Evolutionary conservation across 1,284 basidiomycete species (phyloP).

Genomic region (Leccinum subrobustum): DNA sequence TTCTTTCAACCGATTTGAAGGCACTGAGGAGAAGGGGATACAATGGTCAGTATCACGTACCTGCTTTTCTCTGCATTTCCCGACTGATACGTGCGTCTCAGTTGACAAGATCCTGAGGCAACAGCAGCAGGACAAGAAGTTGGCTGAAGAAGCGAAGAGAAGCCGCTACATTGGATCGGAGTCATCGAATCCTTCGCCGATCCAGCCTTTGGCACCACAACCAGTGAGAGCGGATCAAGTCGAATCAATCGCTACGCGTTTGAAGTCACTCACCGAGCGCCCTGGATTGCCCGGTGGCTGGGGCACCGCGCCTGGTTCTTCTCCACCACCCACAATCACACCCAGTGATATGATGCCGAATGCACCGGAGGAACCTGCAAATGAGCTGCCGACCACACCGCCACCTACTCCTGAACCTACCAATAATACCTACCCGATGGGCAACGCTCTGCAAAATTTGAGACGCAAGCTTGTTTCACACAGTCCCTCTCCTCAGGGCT

Average conservation of each 20-base stretch:
- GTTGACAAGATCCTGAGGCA: constrained; percentile 91
- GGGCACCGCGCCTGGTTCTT: constrained; percentile 15
- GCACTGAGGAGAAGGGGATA: constrained; percentile 85
- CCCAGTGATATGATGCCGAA: background rate
- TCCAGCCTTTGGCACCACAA: constrained; percentile 17
- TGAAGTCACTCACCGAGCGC: constrained; percentile 24
- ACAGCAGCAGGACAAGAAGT: constrained; percentile 73
- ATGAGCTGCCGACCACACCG: constrained; percentile 4
- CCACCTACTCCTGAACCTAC: constrained; percentile 13
- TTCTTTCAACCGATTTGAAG: constrained; percentile 86
- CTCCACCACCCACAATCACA: constrained; percentile 8
- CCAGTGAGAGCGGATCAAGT: constrained; percentile 3
- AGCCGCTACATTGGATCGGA: constrained; percentile 27
- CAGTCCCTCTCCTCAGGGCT: constrained; percentile 18
- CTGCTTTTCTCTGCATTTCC: background rate
- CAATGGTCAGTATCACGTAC: constrained; percentile 52
- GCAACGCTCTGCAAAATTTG: constrained; percentile 28
- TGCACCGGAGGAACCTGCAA: constrained; percentile 7
- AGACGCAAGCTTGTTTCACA: constrained; percentile 31
- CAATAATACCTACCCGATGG: constrained; percentile 6
- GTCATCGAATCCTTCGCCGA: constrained; percentile 4
- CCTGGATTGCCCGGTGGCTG: constrained; percentile 26
- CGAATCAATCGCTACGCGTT: constrained; percentile 8
- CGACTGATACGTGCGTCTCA: constrained; percentile 25
- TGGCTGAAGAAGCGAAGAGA: constrained; percentile 48